These are phyloP conservation scores for Cylindrotheca fusiformis DNA, from an alignment of 108 stramenopile genomes.

Conservation along the genomic window DNA sequence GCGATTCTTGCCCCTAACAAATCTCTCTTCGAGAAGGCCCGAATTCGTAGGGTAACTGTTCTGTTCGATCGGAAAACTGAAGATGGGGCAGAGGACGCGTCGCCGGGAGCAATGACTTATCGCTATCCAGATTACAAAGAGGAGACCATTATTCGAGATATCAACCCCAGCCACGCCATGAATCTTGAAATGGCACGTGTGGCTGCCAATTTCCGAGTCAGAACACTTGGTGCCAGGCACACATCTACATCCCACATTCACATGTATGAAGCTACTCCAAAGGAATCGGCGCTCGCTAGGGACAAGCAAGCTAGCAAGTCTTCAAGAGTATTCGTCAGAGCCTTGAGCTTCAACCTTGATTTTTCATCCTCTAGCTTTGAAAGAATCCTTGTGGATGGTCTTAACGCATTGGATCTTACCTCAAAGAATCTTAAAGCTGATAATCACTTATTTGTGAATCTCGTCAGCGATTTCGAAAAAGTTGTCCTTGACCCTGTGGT, in stretches of 20 bases:
- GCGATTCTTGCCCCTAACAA: slow-evolving; percentile 39
- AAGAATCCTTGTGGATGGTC: slow-evolving; percentile 90
- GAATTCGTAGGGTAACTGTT: slow-evolving; percentile 81
- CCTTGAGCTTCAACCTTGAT: slow-evolving; percentile 76
- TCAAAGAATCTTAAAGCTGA: slow-evolving; percentile 46
- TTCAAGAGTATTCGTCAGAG: slow-evolving; percentile 80
- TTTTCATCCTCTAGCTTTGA: slow-evolving; percentile 80
- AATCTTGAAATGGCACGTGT: slow-evolving; percentile 90
- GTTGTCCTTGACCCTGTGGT: slow-evolving; percentile 83
- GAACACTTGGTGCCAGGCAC: slow-evolving; percentile 66
- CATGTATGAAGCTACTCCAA: slow-evolving; percentile 90
- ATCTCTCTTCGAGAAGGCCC: slow-evolving; percentile 56
- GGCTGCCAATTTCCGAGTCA: slow-evolving; percentile 86
- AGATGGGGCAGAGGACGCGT: slow-evolving; percentile 37
- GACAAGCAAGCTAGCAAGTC: slow-evolving; percentile 82
- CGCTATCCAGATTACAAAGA: slow-evolving; percentile 82
- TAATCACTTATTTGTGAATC: slow-evolving; percentile 97
- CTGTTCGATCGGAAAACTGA: slow-evolving; percentile 43
- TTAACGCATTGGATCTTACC: slow-evolving; percentile 88
- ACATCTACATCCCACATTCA: slow-evolving; percentile 89
- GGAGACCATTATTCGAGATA: slow-evolving; percentile 89
- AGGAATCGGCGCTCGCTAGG: slow-evolving; percentile 63
- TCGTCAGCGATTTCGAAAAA: slow-evolving; percentile 82
- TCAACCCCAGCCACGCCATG: slow-evolving; percentile 90
- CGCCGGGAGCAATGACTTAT: slow-evolving; percentile 94